Evolutionary conservation across 352 stramenopile species (phyloP), one percentile per base, ranked within the genome.

Genomic region (Phytophthora pisi): DNA sequence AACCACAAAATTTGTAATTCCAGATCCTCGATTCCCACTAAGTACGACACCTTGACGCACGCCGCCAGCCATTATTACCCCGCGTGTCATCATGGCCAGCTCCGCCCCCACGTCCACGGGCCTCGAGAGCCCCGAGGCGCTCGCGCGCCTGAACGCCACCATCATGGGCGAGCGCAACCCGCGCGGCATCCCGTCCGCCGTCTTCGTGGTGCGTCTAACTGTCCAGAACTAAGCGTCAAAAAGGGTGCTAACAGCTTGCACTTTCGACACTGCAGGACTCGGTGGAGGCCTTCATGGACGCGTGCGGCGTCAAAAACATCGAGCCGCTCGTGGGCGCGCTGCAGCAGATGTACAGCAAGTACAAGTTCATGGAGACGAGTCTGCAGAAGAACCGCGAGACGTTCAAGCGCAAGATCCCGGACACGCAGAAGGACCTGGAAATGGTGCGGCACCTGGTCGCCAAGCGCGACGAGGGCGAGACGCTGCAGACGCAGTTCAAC

Each of bases 401-500:
- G 50, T 93, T 96, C 73, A 93, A 95, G 80, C 82, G 77, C 66
- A 96, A 96, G 80, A 88, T 96, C 61, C 96, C 96, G 3, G 96
- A 99, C 67, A 96, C 91, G 6, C 79, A 96, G 66, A 95, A 96
- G 57, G 91, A 95, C 58, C 69, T 88, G 38, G 66, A 72, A 34
- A 73, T 74, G 59, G 75, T 88, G 49, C 76, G 74, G 47, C 79
- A 88, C 60, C 66, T 88, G 49, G 64, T 86, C 8, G 59, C 55
- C 38, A 88, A 90, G 64, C 68, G 90, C 36, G 88, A 97, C 28
- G 86, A 89, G 15, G 83, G 77, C 43, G 89, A 96, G 66, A 72
- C 77, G 38, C 82, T 98, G 34, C 76, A 89, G 28, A 98, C 94
- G 45, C 84, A 96, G 59, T 99, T 98, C 68, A 98, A 95, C 75